Evolutionary conservation across 2,329 filamentous ascomycete species (phyloP).

Genomic region (Drechmeria coniospora): DNA sequence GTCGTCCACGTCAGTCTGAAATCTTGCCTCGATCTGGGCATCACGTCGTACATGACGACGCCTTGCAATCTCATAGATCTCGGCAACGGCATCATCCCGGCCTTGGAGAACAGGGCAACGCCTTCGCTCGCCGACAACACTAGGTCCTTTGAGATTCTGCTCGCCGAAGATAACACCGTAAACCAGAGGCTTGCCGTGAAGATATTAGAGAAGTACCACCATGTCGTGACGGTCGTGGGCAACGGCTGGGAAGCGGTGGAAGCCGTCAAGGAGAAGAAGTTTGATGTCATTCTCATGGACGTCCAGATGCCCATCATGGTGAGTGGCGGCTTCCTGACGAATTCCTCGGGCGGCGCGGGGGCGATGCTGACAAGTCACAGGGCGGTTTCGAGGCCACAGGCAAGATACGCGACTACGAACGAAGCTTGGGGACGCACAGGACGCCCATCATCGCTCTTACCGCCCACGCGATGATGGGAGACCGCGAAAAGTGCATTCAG

Average conservation of each 20-base stretch:
- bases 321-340: conserved; percentile 17
- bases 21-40: conserved; percentile 83
- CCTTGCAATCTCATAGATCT: conserved; percentile 89
- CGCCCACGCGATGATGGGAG: conserved; percentile 96
- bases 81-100: conserved; percentile 90
- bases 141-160: conserved; percentile 84
- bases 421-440: conserved; percentile 59
- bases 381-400: conserved; percentile 94
- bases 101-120: conserved; percentile 81
- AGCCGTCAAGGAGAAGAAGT: conserved; percentile 79
- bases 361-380: conserved; percentile 32
- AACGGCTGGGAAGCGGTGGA: conserved; percentile 91
- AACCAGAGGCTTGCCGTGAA: conserved; percentile 94
- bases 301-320: conserved; percentile 99
- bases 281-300: conserved; percentile 96
- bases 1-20: conserved; percentile 84
- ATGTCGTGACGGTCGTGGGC: conserved; percentile 80
- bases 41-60: conserved; percentile 98
- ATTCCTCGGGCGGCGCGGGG: neutral
- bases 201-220: conserved; percentile 93
- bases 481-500: conserved; percentile 94
- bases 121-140: conserved; percentile 87
- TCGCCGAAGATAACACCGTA: conserved; percentile 94
- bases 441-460: conserved; percentile 95
- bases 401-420: conserved; percentile 92